Evolutionary conservation across 2,329 filamentous ascomycete genomes (phyloP).

Genomic region (Aspergillus pseudoviridinutans): DNA sequence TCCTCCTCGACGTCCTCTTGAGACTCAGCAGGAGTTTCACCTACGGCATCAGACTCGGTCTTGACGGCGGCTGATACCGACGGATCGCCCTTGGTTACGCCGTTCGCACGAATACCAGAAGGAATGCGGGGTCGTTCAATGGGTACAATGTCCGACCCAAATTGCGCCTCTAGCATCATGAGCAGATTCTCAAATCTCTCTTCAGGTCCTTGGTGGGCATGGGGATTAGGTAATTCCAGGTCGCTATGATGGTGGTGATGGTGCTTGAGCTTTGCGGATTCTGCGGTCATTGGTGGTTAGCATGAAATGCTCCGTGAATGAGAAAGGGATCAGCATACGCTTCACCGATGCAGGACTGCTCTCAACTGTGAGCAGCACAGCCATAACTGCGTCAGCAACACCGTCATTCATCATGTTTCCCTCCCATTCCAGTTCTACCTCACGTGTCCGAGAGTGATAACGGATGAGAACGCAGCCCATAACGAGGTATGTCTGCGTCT

Average conservation of each 20-base stretch:
- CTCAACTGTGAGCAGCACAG: slow-evolving; percentile 85
- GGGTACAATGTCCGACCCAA: slow-evolving; percentile 79
- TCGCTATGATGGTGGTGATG: slow-evolving; percentile 44
- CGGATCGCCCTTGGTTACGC: slow-evolving; percentile 1
- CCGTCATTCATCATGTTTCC: slow-evolving; percentile 97
- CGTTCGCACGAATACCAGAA: slow-evolving; percentile 15
- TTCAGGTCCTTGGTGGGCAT: slow-evolving; percentile 65
- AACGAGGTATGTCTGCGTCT: slow-evolving; percentile 54
- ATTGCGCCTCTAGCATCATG: slow-evolving; percentile 96
- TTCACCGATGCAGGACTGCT: slow-evolving; percentile 93
- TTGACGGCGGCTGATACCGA: slow-evolving; percentile 6
- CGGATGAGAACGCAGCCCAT: slow-evolving; percentile 90
- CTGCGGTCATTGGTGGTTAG: slow-evolving; percentile 35
- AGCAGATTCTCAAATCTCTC: slow-evolving; percentile 81
- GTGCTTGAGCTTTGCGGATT: slow-evolving; percentile 60
- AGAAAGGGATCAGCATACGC: slow-evolving; percentile 51
- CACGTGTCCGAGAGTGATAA: slow-evolving; percentile 65
- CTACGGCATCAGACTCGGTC: slow-evolving; percentile 11
- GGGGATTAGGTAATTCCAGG: slow-evolving; percentile 61
- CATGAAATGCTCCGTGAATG: background rate
- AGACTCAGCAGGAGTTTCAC: slow-evolving; percentile 7
- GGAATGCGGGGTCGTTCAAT: slow-evolving; percentile 60
- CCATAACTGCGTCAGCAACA: slow-evolving; percentile 95
- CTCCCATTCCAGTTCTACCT: slow-evolving; percentile 93
- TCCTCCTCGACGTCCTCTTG: slow-evolving; percentile 27